These are phyloP conservation scores for Galeopsis tetrahit DNA, from an alignment of 257 asterid species.

Conservation along the genomic window DNA sequence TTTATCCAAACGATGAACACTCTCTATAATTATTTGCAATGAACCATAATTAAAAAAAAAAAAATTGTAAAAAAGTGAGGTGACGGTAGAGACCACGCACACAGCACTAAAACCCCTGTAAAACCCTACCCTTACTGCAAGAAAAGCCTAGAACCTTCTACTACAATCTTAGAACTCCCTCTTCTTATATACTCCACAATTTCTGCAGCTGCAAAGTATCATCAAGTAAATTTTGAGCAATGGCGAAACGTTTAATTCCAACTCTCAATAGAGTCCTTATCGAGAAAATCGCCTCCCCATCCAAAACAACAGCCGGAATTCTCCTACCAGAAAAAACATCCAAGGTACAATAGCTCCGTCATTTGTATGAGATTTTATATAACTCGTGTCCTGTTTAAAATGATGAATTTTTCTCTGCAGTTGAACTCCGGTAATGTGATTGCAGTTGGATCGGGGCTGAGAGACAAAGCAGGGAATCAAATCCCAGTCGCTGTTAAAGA, in stretches of 20 bases:
- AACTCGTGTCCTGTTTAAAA: background rate
- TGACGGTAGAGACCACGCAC: too few relatives aligned
- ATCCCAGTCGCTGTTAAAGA: slow-evolving; percentile 86
- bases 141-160: slow-evolving; percentile 59
- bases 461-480: slow-evolving; percentile 55
- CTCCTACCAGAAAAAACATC: slow-evolving; percentile 86
- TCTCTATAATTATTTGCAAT: too few relatives aligned
- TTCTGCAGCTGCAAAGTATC: background rate
- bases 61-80: background rate
- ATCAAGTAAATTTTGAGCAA: slow-evolving; percentile 22
- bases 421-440: slow-evolving; percentile 85
- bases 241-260: slow-evolving; percentile 89
- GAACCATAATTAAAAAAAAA: too few relatives aligned
- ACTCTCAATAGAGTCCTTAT: slow-evolving; percentile 79
- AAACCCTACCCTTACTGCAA: slow-evolving; percentile 42
- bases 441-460: slow-evolving; percentile 82
- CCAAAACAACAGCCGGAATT: slow-evolving; percentile 84
- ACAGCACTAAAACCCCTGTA: slow-evolving; percentile 31
- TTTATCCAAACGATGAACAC: too few relatives aligned
- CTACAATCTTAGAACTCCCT: slow-evolving; percentile 25
- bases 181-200: slow-evolving; percentile 23
- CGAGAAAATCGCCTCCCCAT: slow-evolving; percentile 79
- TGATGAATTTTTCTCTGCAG: slow-evolving; percentile 43
- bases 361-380: background rate
- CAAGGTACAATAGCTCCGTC: slow-evolving; percentile 47